Evolutionary conservation across 2,329 filamentous ascomycete genomes (phyloP).

Genomic region (Pseudogymnoascus sp.): DNA sequence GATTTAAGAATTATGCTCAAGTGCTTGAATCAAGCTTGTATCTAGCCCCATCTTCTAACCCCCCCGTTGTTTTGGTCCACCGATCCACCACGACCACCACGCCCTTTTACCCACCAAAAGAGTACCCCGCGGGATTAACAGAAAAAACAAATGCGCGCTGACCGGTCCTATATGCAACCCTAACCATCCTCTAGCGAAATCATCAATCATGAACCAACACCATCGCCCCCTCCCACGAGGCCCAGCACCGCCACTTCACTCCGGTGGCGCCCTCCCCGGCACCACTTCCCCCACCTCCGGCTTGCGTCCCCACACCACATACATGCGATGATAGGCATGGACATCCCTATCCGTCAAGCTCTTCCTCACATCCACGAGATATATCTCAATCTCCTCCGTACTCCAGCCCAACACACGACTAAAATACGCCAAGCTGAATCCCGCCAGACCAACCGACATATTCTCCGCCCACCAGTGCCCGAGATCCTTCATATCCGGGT

Average conservation of each 20-base stretch:
- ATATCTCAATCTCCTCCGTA: conserved; percentile 25
- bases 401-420: conserved; percentile 22
- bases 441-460: conserved; percentile 19
- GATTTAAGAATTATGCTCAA: no score
- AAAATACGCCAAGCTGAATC: conserved; percentile 23
- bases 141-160: background rate
- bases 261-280: background rate
- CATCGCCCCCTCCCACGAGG: background rate
- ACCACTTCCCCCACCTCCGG: background rate
- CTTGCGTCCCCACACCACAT: conserved; percentile 25
- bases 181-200: background rate
- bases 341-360: conserved; percentile 20
- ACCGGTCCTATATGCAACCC: conserved; percentile 3
- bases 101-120: background rate
- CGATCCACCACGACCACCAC: background rate
- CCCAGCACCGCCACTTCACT: background rate
- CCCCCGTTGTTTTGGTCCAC: background rate
- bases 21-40: no score
- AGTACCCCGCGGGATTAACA: conserved; percentile 1
- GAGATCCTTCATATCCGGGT: conserved; percentile 13
- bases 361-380: conserved; percentile 17
- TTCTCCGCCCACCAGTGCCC: conserved; percentile 22
- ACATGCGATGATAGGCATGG: conserved; percentile 24
- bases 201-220: background rate
- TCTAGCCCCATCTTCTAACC: background rate